Base-by-base conservation (phyloP, 2,329 filamentous ascomycete genomes). In the Clarireedia monteithiana region DNA sequence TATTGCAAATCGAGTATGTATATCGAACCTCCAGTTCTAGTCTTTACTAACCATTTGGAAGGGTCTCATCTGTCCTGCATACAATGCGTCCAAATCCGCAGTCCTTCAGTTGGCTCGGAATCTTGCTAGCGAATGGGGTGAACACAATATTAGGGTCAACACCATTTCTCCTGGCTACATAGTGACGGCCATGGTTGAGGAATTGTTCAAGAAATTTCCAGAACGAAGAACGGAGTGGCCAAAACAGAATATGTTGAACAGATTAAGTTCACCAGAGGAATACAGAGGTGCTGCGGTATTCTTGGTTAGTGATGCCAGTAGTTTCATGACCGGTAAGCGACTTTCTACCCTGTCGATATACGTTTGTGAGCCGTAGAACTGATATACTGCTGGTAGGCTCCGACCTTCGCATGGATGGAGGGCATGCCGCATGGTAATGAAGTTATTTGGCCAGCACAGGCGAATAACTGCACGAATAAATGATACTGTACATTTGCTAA, bases 121-220 rank as follows among this genome's bases (percentile, higher is more conserved):
- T 68, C 75, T 91, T 7, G 87, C 86, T 1, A 72, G 80, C 9
- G 88, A 91, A 69, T 90, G 86, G 87, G 87, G 86, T 48, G 36
- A 61, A 23, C 51, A 67, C 40, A 83, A 82, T 39, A 91, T 94
- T 65, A 81, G 88, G 2, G 85, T 92, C 59, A 92, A 94, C 73
- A 90, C 86, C 14, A 81, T 94, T 60, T 89, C 85, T 20, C 88
- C 89, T 0, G 88, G 89, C 7, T 90, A 91, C 68, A 89, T 91
- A 66, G 80, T 87, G 23, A 91, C 88, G 1, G 82, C 86, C 23
- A 95, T 96, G 91, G 88, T 92, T 1, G 82, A 89, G 68, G 80
- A 82, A 57, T 79, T 95, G 34, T 94, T 96, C 66, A 78, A 84
- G 61, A 78, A 86, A 60, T 88, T 82, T 62, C 90, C 90, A 0